Evolutionary conservation across 768 basidiomycete species (phyloP).

Genomic region (Auricularia cornea): DNA sequence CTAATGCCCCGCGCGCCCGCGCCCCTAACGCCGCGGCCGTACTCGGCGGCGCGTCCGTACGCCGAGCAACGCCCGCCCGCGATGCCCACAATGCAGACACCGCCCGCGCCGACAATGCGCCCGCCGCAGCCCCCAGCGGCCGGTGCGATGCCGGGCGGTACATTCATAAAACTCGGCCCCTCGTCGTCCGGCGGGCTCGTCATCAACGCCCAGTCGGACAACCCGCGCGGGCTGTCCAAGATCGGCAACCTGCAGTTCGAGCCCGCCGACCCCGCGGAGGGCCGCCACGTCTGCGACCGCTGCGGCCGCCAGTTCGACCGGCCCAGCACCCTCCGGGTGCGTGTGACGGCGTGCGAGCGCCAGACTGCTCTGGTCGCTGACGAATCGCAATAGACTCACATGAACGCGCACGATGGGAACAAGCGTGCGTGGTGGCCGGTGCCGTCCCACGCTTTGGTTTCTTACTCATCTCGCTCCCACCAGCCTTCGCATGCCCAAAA

Average conservation of each 20-base stretch:
- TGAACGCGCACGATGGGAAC: background rate
- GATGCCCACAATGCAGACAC: background rate
- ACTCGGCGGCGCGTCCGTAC: background rate
- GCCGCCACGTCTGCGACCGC: background rate
- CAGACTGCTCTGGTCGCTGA: too few species aligned
- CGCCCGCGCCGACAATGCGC: background rate
- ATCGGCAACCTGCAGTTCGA: background rate
- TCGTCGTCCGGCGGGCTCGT: background rate
- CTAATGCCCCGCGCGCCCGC: background rate
- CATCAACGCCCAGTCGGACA: background rate
- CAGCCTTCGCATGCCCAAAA: background rate
- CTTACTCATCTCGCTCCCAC: background rate
- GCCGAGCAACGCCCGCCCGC: background rate
- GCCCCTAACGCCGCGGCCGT: background rate
- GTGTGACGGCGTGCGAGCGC: too few species aligned
- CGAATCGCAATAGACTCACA: background rate
- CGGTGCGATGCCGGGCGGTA: background rate
- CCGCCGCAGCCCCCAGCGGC: background rate
- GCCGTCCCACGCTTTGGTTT: background rate
- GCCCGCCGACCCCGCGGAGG: background rate
- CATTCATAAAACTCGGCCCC: background rate
- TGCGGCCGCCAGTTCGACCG: background rate
- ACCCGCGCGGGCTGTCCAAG: background rate
- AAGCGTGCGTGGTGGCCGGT: background rate
- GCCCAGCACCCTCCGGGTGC: background rate